Base-by-base conservation (phyloP, 352 stramenopile species). In the Pythium aphanidermatum region DNA sequence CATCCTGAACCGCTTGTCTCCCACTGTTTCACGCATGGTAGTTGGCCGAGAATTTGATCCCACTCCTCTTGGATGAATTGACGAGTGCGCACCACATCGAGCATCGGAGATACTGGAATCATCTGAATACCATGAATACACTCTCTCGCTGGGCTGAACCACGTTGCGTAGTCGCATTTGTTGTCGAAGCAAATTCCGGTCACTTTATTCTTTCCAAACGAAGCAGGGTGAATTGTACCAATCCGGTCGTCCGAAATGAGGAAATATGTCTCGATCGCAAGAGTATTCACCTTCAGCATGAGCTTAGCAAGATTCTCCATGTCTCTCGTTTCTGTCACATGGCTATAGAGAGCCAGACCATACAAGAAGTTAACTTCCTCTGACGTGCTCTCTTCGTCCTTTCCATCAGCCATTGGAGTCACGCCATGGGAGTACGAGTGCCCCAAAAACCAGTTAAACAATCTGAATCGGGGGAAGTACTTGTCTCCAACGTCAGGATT, bases 121-220 rank as follows among this genome's bases (percentile, higher is more conserved):
- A 89, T 89, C 45, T 89, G 76, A 25, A 89, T 86, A 21, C 76
- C 76, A 34, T 89, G 76, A 49, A 89, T 89, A 24, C 67, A 78
- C n/a, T 89, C 74, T 23, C 67, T 62, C 23, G 75, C 59, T 10
- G 77, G 55, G 23, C 70, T 65, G 54, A 86, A 90, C 72, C 72
- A 90, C 32, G 78, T 87, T 23, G 74, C 70, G 57, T 90, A 90
- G 60, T 74, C 72, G 3, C 44, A 57, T 29, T 64, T 64, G 49
- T 64, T 64, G 40, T 64, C 55, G 38, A 64, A 64, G 33, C 50
- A 64, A 35, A 64, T 64, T 10, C 55, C 55, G 11, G 55, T 64
- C 19, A 72, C 70, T 44, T 85, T 83, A 60, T 86, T 90, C 47
- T 86, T 76, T 35, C 79, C 78, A 43, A 87, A 80, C 14, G 10